phyloP scores from a whole-genome alignment of 805 yeast genomes.

The Kuraishia ogatae region DNA sequence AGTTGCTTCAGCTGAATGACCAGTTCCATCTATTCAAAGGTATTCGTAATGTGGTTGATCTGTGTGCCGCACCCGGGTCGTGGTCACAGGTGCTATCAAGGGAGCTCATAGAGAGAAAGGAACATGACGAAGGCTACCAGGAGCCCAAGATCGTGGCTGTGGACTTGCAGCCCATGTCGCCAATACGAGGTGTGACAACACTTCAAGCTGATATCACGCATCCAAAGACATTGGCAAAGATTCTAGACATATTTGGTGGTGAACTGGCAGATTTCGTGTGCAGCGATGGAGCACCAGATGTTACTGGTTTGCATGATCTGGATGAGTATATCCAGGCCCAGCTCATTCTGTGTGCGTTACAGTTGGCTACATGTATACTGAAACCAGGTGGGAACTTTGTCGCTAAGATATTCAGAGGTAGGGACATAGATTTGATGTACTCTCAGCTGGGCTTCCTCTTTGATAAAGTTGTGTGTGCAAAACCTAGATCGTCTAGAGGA shows the following conservation, averaged over 20 bases:
- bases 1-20: constrained; percentile 82
- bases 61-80: constrained; percentile 98
- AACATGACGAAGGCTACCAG: constrained; percentile 15
- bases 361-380: constrained; percentile 80
- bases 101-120: constrained; percentile 39
- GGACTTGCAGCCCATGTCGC: constrained; percentile 96
- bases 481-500: constrained; percentile 92
- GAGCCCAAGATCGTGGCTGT: constrained; percentile 76
- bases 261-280: constrained; percentile 93
- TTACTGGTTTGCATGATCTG: constrained; percentile 91
- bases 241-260: constrained; percentile 78
- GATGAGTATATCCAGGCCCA: constrained; percentile 98
- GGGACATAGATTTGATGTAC: constrained; percentile 90
- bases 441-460: constrained; percentile 86
- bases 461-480: constrained; percentile 86
- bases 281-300: constrained; percentile 98
- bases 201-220: constrained; percentile 97
- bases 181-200: constrained; percentile 83
- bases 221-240: constrained; percentile 74
- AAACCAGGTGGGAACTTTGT: constrained; percentile 90
- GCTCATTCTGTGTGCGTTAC: constrained; percentile 82
- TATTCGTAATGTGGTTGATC: constrained; percentile 80
- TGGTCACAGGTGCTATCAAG: constrained; percentile 94
- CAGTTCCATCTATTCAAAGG: constrained; percentile 76
- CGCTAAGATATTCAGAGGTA: constrained; percentile 92